Conservation (phyloP, 257 asterid species). For the Capsicum rhomboideum region DNA sequence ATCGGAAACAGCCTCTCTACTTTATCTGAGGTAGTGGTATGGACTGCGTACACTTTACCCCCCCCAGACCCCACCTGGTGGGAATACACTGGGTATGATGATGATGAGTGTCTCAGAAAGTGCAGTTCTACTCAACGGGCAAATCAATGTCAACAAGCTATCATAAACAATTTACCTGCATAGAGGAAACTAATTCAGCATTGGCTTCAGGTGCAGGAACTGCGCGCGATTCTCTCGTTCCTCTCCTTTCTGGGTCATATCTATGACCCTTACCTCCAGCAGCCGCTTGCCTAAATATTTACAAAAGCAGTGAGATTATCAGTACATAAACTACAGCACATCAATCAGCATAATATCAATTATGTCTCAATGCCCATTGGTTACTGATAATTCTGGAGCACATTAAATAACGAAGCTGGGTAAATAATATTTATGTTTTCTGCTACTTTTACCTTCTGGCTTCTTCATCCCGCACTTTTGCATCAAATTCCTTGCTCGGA, state of each 20-base stretch:
- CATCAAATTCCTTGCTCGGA: constrained; percentile 95
- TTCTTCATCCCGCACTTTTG: constrained; percentile 92
- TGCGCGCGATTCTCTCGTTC: constrained; percentile 61
- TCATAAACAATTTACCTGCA: constrained; percentile 35
- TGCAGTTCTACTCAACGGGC: background rate
- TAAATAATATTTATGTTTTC: background rate
- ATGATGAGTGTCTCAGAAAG: no score
- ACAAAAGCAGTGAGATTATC: constrained; percentile 4
- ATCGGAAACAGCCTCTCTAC: no score
- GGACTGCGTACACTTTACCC: no score
- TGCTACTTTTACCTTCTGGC: constrained; percentile 54
- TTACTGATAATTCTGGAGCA: background rate
- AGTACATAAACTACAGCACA: background rate
- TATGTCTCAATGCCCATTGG: background rate
- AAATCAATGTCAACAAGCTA: background rate
- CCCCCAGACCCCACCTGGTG: no score
- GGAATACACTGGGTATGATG: no score
- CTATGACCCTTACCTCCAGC: constrained; percentile 63
- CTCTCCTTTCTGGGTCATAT: constrained; percentile 41
- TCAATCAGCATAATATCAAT: background rate
- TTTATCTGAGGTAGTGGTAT: no score
- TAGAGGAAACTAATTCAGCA: constrained; percentile 69
- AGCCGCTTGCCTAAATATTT: constrained; percentile 52
- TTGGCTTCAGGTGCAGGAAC: constrained; percentile 79
- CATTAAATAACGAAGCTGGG: background rate